Conservation (phyloP, 306 rosid genomes). For the Quercus robur region DNA sequence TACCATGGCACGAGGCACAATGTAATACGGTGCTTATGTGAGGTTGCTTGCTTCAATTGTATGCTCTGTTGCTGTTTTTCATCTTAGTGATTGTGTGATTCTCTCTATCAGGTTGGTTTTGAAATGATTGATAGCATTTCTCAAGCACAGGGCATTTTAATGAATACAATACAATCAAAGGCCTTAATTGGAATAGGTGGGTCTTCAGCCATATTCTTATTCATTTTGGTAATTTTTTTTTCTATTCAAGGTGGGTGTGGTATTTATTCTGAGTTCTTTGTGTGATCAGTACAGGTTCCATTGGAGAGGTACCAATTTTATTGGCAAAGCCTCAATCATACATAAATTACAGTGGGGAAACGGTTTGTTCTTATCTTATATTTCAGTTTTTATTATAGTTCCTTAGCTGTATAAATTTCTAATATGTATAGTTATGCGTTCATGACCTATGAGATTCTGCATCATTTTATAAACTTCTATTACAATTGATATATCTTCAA, state of each 20-base stretch:
- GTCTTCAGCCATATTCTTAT: constrained; percentile 19
- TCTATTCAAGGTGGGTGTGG: not conserved
- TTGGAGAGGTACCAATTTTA: constrained; percentile 87
- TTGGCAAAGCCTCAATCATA: constrained; percentile 90
- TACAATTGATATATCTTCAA: too few relatives aligned
- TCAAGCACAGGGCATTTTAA: constrained; percentile 57
- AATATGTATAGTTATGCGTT: not conserved
- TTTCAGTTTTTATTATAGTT: not conserved
- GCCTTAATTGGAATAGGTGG: constrained; percentile 87
- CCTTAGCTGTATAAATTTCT: not conserved
- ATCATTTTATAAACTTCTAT: too few relatives aligned
- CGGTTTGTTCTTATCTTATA: constrained; percentile 53
- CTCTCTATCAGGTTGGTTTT: constrained; percentile 69
- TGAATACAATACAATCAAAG: constrained; percentile 91
- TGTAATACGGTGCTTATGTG: constrained; percentile 32
- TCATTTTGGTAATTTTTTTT: not conserved
- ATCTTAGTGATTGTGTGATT: constrained; percentile 16
- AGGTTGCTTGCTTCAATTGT: constrained; percentile 2
- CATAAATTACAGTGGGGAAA: constrained; percentile 90
- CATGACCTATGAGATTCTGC: not conserved
- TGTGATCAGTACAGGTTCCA: constrained; percentile 68
- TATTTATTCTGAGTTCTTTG: constrained; percentile 22
- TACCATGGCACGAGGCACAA: constrained; percentile 94
- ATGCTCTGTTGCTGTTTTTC: not conserved
- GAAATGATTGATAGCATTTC: constrained; percentile 75